Percentiles rank a stretch among this genome's conserved stretches.
These are phyloP conservation scores for Cucumis melo DNA, from an alignment of 306 rosid species.

Conservation along the genomic window DNA sequence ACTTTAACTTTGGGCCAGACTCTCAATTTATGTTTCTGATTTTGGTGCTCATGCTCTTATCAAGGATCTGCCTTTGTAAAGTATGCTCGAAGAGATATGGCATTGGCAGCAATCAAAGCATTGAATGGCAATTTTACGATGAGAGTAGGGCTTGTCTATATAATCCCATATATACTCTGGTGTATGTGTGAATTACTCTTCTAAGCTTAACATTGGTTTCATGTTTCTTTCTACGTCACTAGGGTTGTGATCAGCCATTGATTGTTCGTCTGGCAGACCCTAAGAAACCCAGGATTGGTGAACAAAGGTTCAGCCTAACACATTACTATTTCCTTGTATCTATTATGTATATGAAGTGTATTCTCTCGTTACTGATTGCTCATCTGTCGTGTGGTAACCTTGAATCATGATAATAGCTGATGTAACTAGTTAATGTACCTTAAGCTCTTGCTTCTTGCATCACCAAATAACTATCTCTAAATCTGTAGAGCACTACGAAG, in stretches of 20 bases:
- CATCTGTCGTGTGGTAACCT: not conserved
- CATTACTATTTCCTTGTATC: not conserved
- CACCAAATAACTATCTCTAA: not conserved
- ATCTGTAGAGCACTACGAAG: not conserved
- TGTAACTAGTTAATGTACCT: not conserved
- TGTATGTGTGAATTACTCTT: constrained; percentile 2
- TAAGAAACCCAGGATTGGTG: constrained; percentile 57
- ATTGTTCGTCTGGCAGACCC: constrained; percentile 90
- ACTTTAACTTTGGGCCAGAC: not conserved
- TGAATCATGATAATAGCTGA: not conserved
- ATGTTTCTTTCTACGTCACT: constrained; percentile 7
- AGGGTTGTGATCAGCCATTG: constrained; percentile 81
- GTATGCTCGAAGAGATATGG: constrained; percentile 63
- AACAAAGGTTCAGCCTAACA: constrained; percentile 45
- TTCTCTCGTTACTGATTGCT: not conserved
- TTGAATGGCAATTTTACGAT: constrained; percentile 49
- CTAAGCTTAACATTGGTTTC: constrained; percentile 15
- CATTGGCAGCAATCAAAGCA: constrained; percentile 69
- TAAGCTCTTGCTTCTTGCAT: not conserved
- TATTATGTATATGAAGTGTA: not conserved
- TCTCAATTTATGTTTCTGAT: constrained; percentile 9
- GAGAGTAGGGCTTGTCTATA: constrained; percentile 43
- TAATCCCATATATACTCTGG: not conserved
- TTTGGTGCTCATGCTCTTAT: constrained; percentile 20
- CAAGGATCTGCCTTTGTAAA: constrained; percentile 67